A percentile compares a stretch with the other conserved stretches of the same genome.
Evolutionary conservation across 2,329 filamentous ascomycete species (phyloP).

Genomic region (Penicillium sp.): DNA sequence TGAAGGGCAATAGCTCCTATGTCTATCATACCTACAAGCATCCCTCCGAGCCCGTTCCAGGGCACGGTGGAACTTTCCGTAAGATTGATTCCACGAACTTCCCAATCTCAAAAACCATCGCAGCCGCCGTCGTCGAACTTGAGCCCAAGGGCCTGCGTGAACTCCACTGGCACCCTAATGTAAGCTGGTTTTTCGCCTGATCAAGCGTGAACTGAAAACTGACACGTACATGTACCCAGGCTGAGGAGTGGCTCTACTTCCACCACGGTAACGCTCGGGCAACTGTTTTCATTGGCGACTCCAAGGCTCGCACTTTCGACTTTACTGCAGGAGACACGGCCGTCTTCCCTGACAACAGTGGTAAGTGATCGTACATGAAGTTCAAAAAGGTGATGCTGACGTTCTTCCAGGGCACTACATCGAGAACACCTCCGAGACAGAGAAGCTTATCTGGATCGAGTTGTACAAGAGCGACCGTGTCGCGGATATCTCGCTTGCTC

Average conservation of each 20-base stretch:
- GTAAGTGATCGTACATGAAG: constrained; percentile 23
- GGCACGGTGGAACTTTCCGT: constrained; percentile 62
- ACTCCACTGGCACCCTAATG: constrained; percentile 70
- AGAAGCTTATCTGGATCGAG: constrained; percentile 68
- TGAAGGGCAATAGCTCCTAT: constrained; percentile 62
- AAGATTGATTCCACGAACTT: constrained; percentile 70
- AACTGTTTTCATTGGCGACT: constrained; percentile 65
- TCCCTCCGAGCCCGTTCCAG: constrained; percentile 58
- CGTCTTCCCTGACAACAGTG: constrained; percentile 65
- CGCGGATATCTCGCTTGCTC: constrained; percentile 65
- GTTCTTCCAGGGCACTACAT: constrained; percentile 61
- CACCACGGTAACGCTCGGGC: constrained; percentile 62
- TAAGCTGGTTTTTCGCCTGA: constrained; percentile 34
- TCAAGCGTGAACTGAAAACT: not conserved
- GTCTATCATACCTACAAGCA: constrained; percentile 63
- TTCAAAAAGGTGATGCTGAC: not conserved
- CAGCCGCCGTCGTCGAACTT: constrained; percentile 64
- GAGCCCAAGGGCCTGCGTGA: constrained; percentile 65
- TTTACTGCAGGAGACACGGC: constrained; percentile 68
- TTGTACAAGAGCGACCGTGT: constrained; percentile 69
- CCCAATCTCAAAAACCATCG: constrained; percentile 65
- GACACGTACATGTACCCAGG: constrained; percentile 41
- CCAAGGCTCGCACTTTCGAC: constrained; percentile 66
- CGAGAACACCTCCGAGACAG: constrained; percentile 65
- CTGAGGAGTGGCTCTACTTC: constrained; percentile 73